A percentile compares a stretch with the other conserved stretches of the same genome.
These are phyloP conservation scores for Clausena lansium DNA, from an alignment of 345 rosid species.

Conservation along the genomic window DNA sequence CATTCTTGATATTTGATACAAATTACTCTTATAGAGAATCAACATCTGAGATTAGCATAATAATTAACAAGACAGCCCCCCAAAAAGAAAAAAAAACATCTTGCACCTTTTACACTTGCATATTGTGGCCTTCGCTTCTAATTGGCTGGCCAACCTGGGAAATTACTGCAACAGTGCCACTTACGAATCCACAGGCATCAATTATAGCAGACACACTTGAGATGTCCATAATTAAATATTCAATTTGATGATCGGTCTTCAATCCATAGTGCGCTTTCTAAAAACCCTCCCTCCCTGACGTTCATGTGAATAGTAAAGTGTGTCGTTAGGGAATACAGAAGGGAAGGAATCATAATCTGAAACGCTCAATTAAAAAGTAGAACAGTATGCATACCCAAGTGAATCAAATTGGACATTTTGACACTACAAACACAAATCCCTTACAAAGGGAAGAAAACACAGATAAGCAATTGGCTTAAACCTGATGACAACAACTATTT, in stretches of 20 bases:
- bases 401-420: background rate
- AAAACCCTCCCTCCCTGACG: conserved; percentile 12
- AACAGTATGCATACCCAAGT: background rate
- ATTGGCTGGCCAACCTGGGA: background rate
- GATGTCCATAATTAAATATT: background rate
- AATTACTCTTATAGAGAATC: background rate
- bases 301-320: background rate
- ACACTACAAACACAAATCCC: background rate
- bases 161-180: background rate
- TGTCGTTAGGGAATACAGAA: background rate
- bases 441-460: background rate
- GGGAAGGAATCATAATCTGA: background rate
- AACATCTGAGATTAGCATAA: background rate
- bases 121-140: background rate
- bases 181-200: background rate
- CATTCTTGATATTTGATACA: background rate
- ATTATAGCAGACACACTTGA: background rate
- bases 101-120: conserved; percentile 1
- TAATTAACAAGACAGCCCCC: background rate
- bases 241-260: conserved; percentile 7
- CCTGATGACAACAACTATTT: background rate
- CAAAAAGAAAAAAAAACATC: background rate
- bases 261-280: conserved; percentile 1
- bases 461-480: background rate
- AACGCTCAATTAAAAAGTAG: background rate